phyloP scores from a whole-genome alignment of 2,329 filamentous ascomycete genomes.

The Aspergillus nomiae region DNA sequence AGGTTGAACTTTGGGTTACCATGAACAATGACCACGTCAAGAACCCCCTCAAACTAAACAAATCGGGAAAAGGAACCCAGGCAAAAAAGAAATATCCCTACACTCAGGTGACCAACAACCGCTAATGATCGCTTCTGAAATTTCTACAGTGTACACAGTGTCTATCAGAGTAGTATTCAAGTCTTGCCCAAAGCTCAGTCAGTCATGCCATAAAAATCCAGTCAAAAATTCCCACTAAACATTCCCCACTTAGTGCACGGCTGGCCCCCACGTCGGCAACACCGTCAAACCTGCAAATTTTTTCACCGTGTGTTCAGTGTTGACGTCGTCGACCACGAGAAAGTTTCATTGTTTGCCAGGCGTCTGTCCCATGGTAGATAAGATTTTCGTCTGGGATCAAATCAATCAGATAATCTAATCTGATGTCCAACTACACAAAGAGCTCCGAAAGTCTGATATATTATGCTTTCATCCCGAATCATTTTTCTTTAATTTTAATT shows the following conservation, averaged over 20 bases:
- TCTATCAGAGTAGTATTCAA: neutral
- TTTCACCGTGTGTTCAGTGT: neutral
- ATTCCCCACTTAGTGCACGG: neutral
- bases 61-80: neutral
- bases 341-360: neutral
- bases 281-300: neutral
- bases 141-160: too few relatives aligned
- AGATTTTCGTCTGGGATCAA: neutral
- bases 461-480: neutral
- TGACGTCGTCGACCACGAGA: neutral
- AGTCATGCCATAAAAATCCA: neutral
- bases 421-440: neutral
- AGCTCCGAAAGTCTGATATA: neutral
- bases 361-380: neutral
- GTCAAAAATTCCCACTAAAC: neutral
- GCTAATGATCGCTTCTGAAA: neutral
- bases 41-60: neutral
- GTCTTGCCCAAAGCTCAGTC: neutral
- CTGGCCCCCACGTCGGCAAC: neutral
- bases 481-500: neutral
- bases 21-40: neutral
- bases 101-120: neutral
- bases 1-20: neutral
- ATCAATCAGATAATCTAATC: constrained; percentile 7
- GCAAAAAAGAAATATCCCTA: neutral